Conservation (phyloP, 1,284 basidiomycete species). For the Malassezia sympodialis region DNA sequence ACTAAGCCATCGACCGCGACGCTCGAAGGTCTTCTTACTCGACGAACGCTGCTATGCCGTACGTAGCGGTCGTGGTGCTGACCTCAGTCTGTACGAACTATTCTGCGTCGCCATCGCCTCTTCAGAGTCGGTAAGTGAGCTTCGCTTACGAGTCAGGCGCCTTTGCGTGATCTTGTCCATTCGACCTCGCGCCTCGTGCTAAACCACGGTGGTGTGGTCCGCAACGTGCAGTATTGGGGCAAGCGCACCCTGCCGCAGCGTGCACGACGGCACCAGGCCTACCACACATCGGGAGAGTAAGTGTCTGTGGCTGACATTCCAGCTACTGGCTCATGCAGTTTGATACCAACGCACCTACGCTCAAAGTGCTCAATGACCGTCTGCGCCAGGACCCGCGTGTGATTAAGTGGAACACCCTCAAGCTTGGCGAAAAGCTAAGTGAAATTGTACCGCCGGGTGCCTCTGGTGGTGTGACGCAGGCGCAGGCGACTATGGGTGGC, state of each 20-base stretch:
- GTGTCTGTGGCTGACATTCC: slow-evolving; percentile 48
- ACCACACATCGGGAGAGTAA: slow-evolving; percentile 64
- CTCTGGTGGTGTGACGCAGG: slow-evolving; percentile 22
- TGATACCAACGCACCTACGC: slow-evolving; percentile 65
- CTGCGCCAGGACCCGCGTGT: slow-evolving; percentile 70
- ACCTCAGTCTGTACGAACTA: slow-evolving; percentile 44
- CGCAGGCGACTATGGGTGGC: slow-evolving; percentile 16
- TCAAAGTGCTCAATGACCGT: slow-evolving; percentile 58
- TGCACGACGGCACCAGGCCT: slow-evolving; percentile 62
- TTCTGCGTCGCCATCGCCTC: slow-evolving; percentile 43
- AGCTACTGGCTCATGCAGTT: slow-evolving; percentile 86
- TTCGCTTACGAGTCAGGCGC: slow-evolving; percentile 52
- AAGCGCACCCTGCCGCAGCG: slow-evolving; percentile 64
- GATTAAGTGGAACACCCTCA: slow-evolving; percentile 69
- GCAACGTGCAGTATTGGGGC: slow-evolving; percentile 66
- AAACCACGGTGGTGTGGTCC: slow-evolving; percentile 67
- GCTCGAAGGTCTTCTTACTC: background rate
- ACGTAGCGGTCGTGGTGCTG: slow-evolving; percentile 5
- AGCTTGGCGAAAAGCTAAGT: slow-evolving; percentile 60
- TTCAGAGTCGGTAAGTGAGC: slow-evolving; percentile 28
- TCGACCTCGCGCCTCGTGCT: slow-evolving; percentile 65
- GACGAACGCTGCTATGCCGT: slow-evolving; percentile 13
- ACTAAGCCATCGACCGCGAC: background rate
- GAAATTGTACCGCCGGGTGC: slow-evolving; percentile 37
- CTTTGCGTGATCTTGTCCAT: slow-evolving; percentile 65